phyloP scores from a whole-genome alignment of 305 asterid genomes.

The Fraxinus dipetala region DNA sequence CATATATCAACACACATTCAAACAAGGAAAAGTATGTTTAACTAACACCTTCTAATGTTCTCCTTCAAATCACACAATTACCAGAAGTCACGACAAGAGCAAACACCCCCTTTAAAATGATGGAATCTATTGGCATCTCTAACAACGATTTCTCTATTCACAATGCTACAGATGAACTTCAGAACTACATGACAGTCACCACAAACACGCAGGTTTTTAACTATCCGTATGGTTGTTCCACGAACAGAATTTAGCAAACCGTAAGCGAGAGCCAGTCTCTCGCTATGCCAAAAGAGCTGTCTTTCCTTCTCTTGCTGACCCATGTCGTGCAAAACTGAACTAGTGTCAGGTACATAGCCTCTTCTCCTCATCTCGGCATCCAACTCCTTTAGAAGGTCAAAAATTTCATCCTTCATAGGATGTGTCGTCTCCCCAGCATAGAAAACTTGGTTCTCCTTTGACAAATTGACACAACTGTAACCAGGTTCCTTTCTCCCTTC shows the following conservation, averaged over 20 bases:
- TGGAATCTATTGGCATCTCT: slow-evolving; percentile 67
- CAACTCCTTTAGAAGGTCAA: slow-evolving; percentile 40
- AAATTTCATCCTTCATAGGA: slow-evolving; percentile 54
- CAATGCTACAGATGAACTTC: slow-evolving; percentile 50
- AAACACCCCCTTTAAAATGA: slow-evolving; percentile 56
- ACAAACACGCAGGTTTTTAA: slow-evolving; percentile 67
- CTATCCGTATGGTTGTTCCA: slow-evolving; percentile 45
- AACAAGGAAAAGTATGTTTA: not conserved
- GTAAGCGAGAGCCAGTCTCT: slow-evolving; percentile 73
- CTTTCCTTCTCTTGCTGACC: slow-evolving; percentile 64
- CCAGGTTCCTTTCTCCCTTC: slow-evolving; percentile 69
- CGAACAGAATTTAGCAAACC: slow-evolving; percentile 60
- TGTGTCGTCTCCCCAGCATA: slow-evolving; percentile 62
- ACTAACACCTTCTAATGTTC: not conserved
- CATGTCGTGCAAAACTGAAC: slow-evolving; percentile 67
- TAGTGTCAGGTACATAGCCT: slow-evolving; percentile 65
- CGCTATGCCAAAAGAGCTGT: slow-evolving; percentile 85
- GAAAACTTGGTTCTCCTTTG: slow-evolving; percentile 55
- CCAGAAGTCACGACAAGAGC: slow-evolving; percentile 73
- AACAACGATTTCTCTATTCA: slow-evolving; percentile 45
- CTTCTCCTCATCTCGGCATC: slow-evolving; percentile 65
- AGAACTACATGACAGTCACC: slow-evolving; percentile 65
- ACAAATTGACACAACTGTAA: slow-evolving; percentile 58
- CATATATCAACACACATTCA: not conserved
- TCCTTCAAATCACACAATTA: slow-evolving; percentile 10